Conservation (phyloP, 495 filamentous ascomycete genomes). For the Aspergillus kassunensis region DNA sequence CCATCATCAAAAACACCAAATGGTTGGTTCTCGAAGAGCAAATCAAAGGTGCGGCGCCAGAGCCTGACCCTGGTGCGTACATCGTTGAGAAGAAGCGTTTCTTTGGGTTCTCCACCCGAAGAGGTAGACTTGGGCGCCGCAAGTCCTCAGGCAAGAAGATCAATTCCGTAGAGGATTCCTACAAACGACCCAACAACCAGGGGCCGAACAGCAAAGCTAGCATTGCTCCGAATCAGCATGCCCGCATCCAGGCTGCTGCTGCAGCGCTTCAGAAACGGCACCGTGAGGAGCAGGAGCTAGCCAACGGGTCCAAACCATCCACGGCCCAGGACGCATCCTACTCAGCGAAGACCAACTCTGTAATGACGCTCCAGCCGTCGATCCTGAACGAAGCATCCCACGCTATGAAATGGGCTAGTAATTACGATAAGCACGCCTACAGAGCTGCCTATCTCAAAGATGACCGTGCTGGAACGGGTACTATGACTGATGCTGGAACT, state of each 20-base stretch:
- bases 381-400: conserved; percentile 85
- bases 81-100: conserved; percentile 92
- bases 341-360: conserved; percentile 80
- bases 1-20: conserved; percentile 69
- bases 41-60: conserved; percentile 86
- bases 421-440: conserved; percentile 74
- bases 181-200: conserved; percentile 43
- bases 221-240: conserved; percentile 88
- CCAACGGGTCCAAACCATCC: conserved; percentile 28
- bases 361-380: conserved; percentile 81
- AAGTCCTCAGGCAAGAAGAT: conserved; percentile 61
- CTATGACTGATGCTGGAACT: conserved; percentile 27
- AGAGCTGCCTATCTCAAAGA: conserved; percentile 76
- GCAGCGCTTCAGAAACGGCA: conserved; percentile 70
- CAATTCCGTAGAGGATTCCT: conserved; percentile 46
- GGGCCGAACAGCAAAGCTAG: conserved; percentile 73
- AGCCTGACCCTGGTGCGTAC: conserved; percentile 77
- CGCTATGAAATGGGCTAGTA: conserved; percentile 87
- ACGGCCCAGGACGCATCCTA: conserved; percentile 41
- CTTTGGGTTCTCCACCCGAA: conserved; percentile 77
- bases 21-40: conserved; percentile 98
- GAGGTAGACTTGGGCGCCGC: conserved; percentile 57
- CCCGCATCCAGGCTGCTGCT: conserved; percentile 85
- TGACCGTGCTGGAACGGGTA: conserved; percentile 62
- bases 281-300: conserved; percentile 51